Percentiles rank a stretch among this genome's conserved stretches.
Evolutionary conservation across 306 rosid species (phyloP).

Genomic region (Herpetospermum pedunculosum): DNA sequence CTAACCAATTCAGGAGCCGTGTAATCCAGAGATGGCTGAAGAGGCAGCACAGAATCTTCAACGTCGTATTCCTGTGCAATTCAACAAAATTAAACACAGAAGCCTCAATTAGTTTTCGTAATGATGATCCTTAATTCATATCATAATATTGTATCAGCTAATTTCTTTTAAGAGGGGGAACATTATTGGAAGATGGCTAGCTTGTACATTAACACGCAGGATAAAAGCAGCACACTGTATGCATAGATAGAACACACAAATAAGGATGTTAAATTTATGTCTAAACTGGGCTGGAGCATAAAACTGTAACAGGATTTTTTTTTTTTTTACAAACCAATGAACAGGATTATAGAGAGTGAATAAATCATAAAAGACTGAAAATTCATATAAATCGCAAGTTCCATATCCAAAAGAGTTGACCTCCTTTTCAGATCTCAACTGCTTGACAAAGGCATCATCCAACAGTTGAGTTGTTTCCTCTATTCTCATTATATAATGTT

Average conservation of each 20-base stretch:
- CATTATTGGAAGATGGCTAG: background rate
- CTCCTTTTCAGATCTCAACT: background rate
- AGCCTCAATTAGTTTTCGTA: background rate
- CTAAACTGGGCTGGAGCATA: background rate
- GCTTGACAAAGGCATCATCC: background rate
- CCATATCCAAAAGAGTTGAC: background rate
- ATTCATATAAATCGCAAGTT: background rate
- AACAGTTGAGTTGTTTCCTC: background rate
- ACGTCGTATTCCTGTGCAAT: constrained; percentile 82
- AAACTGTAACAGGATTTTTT: background rate
- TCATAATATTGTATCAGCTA: background rate
- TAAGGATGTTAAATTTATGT: background rate
- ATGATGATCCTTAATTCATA: background rate
- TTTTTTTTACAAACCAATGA: background rate
- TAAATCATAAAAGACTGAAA: background rate
- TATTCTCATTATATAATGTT: background rate
- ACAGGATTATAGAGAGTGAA: background rate
- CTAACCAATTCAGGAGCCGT: constrained; percentile 91
- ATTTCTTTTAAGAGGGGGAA: background rate
- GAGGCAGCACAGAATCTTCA: constrained; percentile 84
- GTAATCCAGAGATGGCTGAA: constrained; percentile 86
- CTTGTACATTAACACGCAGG: background rate
- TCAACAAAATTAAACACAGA: background rate
- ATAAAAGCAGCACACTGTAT: background rate
- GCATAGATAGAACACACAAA: background rate